Conservation (phyloP, 2,329 filamentous ascomycete genomes). For the Ophiocordyceps camponoti-leonardi region DNA sequence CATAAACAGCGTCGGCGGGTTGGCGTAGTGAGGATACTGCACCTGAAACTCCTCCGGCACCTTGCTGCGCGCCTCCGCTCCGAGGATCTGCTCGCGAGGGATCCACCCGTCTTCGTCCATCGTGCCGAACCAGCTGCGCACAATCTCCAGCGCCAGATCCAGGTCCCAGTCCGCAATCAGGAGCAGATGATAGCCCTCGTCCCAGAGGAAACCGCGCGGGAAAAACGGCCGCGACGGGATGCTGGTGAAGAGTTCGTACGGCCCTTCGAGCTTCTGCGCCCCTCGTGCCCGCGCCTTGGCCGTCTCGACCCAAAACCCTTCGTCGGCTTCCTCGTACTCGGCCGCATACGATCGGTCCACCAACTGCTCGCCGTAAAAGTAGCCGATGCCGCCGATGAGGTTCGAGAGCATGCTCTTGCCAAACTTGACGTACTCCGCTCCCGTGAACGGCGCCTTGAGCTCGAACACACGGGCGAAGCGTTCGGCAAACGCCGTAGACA, state of each 20-base stretch:
- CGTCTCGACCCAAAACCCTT: constrained; percentile 89
- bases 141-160: constrained; percentile 70
- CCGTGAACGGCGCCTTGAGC: constrained; percentile 59
- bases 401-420: constrained; percentile 89
- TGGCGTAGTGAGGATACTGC: constrained; percentile 94
- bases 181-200: constrained; percentile 89
- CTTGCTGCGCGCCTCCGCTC: constrained; percentile 81
- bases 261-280: constrained; percentile 55
- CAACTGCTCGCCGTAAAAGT: constrained; percentile 78
- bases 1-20: constrained; percentile 88
- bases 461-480: constrained; percentile 52
- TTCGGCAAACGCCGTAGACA: constrained; percentile 52
- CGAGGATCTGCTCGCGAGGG: constrained; percentile 86
- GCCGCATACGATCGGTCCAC: constrained; percentile 83
- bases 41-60: constrained; percentile 85
- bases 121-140: constrained; percentile 88
- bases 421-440: constrained; percentile 58
- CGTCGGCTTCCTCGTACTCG: constrained; percentile 88
- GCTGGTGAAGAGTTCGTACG: constrained; percentile 77
- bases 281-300: constrained; percentile 58
- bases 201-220: constrained; percentile 91
- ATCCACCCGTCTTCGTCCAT: constrained; percentile 99
- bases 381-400: constrained; percentile 81
- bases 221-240: constrained; percentile 93
- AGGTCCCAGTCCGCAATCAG: constrained; percentile 90